Percentiles rank a stretch among this genome's conserved stretches.
These are phyloP conservation scores for Kazachstania africana DNA, from an alignment of 805 yeast species.

Conservation along the genomic window DNA sequence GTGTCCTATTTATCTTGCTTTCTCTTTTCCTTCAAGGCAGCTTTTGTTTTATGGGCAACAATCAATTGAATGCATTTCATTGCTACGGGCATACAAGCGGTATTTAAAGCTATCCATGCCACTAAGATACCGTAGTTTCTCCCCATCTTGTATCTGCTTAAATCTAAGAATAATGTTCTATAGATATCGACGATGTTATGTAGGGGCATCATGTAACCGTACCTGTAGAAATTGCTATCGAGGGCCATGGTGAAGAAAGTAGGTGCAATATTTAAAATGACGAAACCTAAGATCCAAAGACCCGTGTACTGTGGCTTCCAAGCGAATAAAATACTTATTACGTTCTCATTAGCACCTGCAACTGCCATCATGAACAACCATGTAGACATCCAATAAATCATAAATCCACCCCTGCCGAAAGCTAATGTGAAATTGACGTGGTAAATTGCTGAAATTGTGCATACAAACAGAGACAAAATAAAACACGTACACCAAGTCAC, in stretches of 20 bases:
- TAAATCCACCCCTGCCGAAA: constrained; percentile 59
- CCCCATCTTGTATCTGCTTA: constrained; percentile 46
- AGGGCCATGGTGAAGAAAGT: constrained; percentile 55
- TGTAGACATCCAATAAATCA: constrained; percentile 63
- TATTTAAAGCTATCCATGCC: constrained; percentile 47
- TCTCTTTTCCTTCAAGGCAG: no score
- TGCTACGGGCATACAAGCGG: constrained; percentile 32
- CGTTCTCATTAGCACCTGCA: constrained; percentile 61
- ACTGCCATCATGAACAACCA: constrained; percentile 62
- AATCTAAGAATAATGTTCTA: constrained; percentile 45
- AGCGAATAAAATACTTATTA: constrained; percentile 39
- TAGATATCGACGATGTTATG: constrained; percentile 50
- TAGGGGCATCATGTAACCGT: constrained; percentile 57
- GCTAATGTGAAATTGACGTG: constrained; percentile 48
- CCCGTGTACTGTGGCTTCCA: constrained; percentile 53
- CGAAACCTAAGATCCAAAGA: constrained; percentile 61
- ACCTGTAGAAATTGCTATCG: constrained; percentile 41
- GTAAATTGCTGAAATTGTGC: constrained; percentile 52
- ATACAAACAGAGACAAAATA: constrained; percentile 43
- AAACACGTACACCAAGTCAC: constrained; percentile 41
- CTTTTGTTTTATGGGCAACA: no score
- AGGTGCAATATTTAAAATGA: constrained; percentile 54
- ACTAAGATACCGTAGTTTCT: constrained; percentile 44
- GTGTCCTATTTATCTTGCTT: no score
- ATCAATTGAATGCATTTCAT: no score